Base-by-base conservation (phyloP, 176 grass and related monocot species). In the Rhynchospora tenuis region DNA sequence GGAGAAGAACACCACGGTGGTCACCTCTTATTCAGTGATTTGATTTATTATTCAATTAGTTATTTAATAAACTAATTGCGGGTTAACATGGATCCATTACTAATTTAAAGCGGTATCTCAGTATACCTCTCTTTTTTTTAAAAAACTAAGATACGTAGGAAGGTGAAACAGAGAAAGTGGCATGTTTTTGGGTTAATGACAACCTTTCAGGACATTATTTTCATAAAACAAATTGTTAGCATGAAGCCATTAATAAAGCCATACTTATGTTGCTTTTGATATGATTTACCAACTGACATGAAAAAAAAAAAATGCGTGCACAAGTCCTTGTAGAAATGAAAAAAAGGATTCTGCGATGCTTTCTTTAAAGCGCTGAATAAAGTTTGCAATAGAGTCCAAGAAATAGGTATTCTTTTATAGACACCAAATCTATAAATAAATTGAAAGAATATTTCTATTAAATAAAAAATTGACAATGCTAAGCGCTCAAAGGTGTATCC, bases 291-390 rank as follows among this genome's bases (percentile, higher is more conserved):
- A 68, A 31, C 29, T 38, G 29, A 16, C 31, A 6, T 38, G 17
- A 47, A 44, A 48, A 48, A 56, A 48, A 70, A 73, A 48, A 23
- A 0, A 10, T 48, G 44, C 20, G 44, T 50, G 44, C 44, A 48
- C 55, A 58, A 58, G 16, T 58, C 19, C 17, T 57, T 57, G 1
- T 5, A 3, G 5, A 15, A 48, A 73, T 12, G 5, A 13, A 72
- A 45, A 73, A 73, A 23, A 50, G 64, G 64, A 42, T n/a, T 8
- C 44, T 48, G 70, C 70, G 50, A 51, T 50, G 5, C 45, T 73
- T 73, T 73, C 68, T 73, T 73, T 19, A 24, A 73, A 51, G 45
- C 45, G 45, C 50, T 73, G 45, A 73, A 51, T 73, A 51, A 73
- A 73, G 11, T 24, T 51, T 51, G 4, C 20, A 73, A 50, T 26